These are phyloP conservation scores for Moniliophthora roreri DNA, from an alignment of 1,284 basidiomycete genomes.

Conservation along the genomic window DNA sequence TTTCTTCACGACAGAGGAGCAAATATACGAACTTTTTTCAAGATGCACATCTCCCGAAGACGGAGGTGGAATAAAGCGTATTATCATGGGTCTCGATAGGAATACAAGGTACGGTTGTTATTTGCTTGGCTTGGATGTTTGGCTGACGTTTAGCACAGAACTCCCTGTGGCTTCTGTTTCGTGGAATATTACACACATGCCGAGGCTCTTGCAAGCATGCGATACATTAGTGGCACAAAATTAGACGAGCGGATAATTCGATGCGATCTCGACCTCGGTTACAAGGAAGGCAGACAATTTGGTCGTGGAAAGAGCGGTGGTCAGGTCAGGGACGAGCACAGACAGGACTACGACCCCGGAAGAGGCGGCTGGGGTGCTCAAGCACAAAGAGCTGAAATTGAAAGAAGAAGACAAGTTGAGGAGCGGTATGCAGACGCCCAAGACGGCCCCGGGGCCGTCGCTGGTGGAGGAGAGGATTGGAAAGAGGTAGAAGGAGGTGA, in stretches of 20 bases:
- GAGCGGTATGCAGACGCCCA: constrained; percentile 88
- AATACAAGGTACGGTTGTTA: constrained; percentile 76
- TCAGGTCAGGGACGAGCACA: constrained; percentile 94
- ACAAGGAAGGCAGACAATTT: constrained; percentile 96
- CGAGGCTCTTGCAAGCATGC: constrained; percentile 91
- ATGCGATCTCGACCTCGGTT: constrained; percentile 98
- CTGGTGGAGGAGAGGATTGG: constrained; percentile 85
- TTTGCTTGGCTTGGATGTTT: background rate
- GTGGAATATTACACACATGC: constrained; percentile 98
- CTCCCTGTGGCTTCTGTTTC: constrained; percentile 99
- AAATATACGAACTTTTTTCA: constrained; percentile 97
- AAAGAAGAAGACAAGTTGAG: constrained; percentile 81
- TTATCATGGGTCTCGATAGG: constrained; percentile 99
- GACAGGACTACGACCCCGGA: constrained; percentile 96
- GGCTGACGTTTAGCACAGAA: constrained; percentile 48
- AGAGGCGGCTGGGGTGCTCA: constrained; percentile 96
- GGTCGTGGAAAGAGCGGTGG: constrained; percentile 97
- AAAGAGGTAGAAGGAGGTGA: constrained; percentile 53
- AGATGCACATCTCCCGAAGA: constrained; percentile 89
- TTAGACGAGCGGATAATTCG: constrained; percentile 99
- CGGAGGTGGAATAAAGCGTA: constrained; percentile 95
- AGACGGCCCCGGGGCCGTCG: constrained; percentile 77
- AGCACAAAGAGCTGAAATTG: constrained; percentile 75
- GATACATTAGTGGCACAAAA: constrained; percentile 95
- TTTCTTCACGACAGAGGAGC: constrained; percentile 98